These are phyloP conservation scores for Circinella umbellata DNA, from an alignment of 371 early-diverging fungal species.

Conservation along the genomic window DNA sequence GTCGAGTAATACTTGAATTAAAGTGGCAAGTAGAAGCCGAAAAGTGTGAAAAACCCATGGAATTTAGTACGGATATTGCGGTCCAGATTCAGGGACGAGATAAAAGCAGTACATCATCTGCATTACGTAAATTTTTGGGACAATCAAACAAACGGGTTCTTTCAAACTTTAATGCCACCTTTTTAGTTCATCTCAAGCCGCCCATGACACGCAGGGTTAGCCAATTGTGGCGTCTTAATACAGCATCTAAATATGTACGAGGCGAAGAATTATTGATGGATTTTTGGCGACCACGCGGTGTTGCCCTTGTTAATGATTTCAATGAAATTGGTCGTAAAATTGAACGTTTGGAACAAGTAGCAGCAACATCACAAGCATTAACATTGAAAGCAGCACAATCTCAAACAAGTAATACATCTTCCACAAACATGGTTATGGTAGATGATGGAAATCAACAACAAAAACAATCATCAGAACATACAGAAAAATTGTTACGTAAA, in stretches of 20 bases:
- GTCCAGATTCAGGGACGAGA: slow-evolving; percentile 69
- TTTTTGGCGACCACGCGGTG: slow-evolving; percentile 78
- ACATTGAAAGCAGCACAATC: slow-evolving; percentile 13
- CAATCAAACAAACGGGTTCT: slow-evolving; percentile 42
- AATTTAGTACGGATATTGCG: slow-evolving; percentile 70
- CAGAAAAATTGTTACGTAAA: slow-evolving; percentile 43
- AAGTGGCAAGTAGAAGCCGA: slow-evolving; percentile 65
- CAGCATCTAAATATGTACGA: slow-evolving; percentile 80
- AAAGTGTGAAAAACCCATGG: slow-evolving; percentile 59
- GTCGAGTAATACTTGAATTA: slow-evolving; percentile 62
- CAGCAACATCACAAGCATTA: slow-evolving; percentile 38
- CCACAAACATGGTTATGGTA: neutral
- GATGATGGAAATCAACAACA: neutral
- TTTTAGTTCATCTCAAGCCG: slow-evolving; percentile 61
- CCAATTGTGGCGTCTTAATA: slow-evolving; percentile 79
- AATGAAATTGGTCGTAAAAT: slow-evolving; percentile 46
- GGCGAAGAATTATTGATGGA: slow-evolving; percentile 79
- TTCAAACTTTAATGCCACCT: slow-evolving; percentile 58
- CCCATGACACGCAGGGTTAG: slow-evolving; percentile 60
- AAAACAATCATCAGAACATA: slow-evolving; percentile 2
- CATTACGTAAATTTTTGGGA: slow-evolving; percentile 25
- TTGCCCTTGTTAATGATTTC: slow-evolving; percentile 71
- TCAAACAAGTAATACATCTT: slow-evolving; percentile 17
- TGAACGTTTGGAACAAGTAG: slow-evolving; percentile 49
- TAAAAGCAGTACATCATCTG: slow-evolving; percentile 35